These are phyloP conservation scores for Cytospora piceicola DNA, from an alignment of 2,329 filamentous ascomycete species.

Conservation along the genomic window DNA sequence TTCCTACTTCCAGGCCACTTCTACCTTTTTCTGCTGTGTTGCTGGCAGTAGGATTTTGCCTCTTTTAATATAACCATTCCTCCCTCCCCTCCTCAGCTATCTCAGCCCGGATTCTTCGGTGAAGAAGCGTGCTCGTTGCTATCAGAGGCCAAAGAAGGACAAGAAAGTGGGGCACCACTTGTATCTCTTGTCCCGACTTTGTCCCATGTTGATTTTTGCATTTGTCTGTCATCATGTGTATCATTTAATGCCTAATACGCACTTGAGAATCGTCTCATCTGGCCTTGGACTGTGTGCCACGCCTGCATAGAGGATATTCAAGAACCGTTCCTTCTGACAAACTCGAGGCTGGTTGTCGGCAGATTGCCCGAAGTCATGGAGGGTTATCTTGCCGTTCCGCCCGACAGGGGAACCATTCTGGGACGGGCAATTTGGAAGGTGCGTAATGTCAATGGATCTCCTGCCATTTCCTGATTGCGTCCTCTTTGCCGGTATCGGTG, in stretches of 20 bases:
- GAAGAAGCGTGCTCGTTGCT: conserved; percentile 20
- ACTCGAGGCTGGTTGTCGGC: neutral
- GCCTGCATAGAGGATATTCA: conserved; percentile 8
- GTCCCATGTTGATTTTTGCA: conserved; percentile 18
- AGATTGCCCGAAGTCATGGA: conserved; percentile 46
- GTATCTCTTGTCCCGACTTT: conserved; percentile 14
- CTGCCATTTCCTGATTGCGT: conserved; percentile 12
- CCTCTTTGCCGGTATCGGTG: neutral
- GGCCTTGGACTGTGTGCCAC: conserved; percentile 6
- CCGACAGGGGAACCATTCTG: conserved; percentile 56
- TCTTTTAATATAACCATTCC: conserved; percentile 8
- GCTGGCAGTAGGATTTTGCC: conserved; percentile 14
- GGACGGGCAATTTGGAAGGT: conserved; percentile 60
- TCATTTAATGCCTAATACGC: conserved; percentile 22
- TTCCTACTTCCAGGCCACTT: conserved; percentile 14
- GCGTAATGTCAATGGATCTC: conserved; percentile 22
- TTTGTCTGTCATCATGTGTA: conserved; percentile 23
- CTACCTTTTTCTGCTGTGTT: conserved; percentile 18
- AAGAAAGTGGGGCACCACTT: conserved; percentile 10
- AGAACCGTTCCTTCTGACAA: neutral
- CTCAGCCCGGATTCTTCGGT: conserved; percentile 16
- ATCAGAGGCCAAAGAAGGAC: conserved; percentile 13
- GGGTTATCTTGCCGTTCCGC: conserved; percentile 53
- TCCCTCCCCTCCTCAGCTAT: conserved; percentile 10
- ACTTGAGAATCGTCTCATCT: conserved; percentile 9